These are phyloP conservation scores for Ustilago loliicola DNA, from an alignment of 1,284 basidiomycete genomes.

Conservation along the genomic window DNA sequence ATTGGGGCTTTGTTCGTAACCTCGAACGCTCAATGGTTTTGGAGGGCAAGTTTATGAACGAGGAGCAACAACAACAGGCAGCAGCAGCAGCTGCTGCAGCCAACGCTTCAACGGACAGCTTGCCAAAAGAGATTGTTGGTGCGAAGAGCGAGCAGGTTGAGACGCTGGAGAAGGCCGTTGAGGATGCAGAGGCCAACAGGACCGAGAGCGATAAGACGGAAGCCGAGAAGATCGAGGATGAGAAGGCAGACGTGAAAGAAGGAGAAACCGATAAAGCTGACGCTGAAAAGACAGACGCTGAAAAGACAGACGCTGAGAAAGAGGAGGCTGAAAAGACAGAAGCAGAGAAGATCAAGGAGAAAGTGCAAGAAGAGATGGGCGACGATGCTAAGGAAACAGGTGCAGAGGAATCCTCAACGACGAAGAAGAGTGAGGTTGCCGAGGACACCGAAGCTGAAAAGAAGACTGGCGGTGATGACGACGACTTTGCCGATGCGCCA, in stretches of 20 bases:
- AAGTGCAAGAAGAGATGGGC: conserved; percentile 24
- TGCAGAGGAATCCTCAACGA: background rate
- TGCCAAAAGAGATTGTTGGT: conserved; percentile 18
- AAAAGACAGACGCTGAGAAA: conserved; percentile 1
- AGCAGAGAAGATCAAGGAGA: conserved; percentile 44
- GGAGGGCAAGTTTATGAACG: conserved; percentile 64
- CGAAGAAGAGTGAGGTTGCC: conserved; percentile 12
- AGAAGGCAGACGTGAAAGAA: background rate
- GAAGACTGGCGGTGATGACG: conserved; percentile 27
- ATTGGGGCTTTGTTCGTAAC: conserved; percentile 66
- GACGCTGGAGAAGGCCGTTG: conserved; percentile 40
- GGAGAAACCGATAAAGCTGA: conserved; percentile 9
- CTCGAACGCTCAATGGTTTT: conserved; percentile 68
- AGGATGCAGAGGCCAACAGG: conserved; percentile 27
- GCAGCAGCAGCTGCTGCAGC: conserved; percentile 5
- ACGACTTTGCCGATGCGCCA: conserved; percentile 50
- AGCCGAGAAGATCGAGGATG: conserved; percentile 22
- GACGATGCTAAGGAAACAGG: conserved; percentile 1
- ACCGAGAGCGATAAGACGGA: conserved; percentile 2
- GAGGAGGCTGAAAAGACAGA: conserved; percentile 29
- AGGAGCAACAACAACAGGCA: conserved; percentile 28
- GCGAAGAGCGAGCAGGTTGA: conserved; percentile 34
- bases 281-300: background rate
- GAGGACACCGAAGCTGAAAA: conserved; percentile 10
- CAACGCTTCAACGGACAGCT: conserved; percentile 24